phyloP scores from a whole-genome alignment of 2,329 filamentous ascomycete genomes.

The Pseudogymnoascus pannorum region DNA sequence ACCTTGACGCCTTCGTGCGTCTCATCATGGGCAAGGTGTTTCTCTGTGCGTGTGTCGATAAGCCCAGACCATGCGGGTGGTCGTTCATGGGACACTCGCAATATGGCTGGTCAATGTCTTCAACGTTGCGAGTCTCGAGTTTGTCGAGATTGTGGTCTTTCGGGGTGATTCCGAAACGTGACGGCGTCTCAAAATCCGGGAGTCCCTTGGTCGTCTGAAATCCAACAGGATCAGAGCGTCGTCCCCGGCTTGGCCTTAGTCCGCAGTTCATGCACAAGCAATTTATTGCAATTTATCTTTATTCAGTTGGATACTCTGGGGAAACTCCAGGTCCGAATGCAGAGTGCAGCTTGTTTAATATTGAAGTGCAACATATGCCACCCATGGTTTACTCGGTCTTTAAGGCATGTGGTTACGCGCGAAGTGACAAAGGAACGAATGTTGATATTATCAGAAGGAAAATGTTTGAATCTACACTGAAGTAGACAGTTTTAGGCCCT shows the following conservation, averaged over 20 bases:
- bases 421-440: background rate
- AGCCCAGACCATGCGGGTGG: background rate
- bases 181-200: background rate
- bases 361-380: background rate
- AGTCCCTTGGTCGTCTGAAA: conserved; percentile 2
- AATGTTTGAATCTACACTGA: background rate
- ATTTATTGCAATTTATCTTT: conserved; percentile 4
- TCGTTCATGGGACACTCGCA: background rate
- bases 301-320: background rate
- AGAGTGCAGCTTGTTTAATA: background rate
- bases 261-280: conserved; percentile 7
- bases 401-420: background rate
- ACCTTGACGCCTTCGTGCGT: conserved; percentile 3
- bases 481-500: background rate
- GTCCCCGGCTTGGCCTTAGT: background rate
- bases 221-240: conserved; percentile 3
- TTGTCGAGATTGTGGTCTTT: background rate
- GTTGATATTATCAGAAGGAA: background rate
- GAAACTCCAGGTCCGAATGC: background rate
- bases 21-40: background rate
- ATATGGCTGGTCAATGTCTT: background rate
- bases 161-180: conserved; percentile 5
- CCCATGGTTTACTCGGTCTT: background rate
- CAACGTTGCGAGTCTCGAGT: conserved; percentile 3
- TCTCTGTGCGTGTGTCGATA: background rate